Percentiles rank a stretch among this genome's conserved stretches.
Evolutionary conservation across 1,284 basidiomycete genomes (phyloP).

Genomic region (Pyrrhoderma lamaoense): DNA sequence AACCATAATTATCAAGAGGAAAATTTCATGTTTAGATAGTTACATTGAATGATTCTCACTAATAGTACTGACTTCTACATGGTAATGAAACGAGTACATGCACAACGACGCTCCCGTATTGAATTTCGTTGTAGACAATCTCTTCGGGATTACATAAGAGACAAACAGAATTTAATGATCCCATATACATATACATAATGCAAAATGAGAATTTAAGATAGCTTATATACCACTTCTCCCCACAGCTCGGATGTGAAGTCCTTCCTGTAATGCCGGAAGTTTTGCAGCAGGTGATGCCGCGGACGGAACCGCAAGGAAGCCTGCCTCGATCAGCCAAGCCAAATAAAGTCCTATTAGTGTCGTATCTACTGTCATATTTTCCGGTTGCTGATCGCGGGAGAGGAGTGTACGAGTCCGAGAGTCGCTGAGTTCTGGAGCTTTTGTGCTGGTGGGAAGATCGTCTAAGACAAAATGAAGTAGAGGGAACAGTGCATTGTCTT

Average conservation of each 20-base stretch:
- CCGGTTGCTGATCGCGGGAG: constrained; percentile 33
- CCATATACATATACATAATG: no score
- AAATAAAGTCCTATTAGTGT: constrained; percentile 82
- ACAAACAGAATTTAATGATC: no score
- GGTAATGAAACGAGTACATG: no score
- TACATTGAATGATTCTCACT: no score
- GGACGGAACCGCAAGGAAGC: constrained; percentile 72
- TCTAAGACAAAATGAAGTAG: constrained; percentile 95
- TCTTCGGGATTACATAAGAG: no score
- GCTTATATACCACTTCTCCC: constrained; percentile 38
- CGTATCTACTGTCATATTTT: constrained; percentile 68
- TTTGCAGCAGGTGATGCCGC: constrained; percentile 30
- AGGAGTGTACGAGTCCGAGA: constrained; percentile 71
- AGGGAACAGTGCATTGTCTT: constrained; percentile 97
- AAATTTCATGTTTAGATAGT: no score
- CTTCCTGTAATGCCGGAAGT: constrained; percentile 37
- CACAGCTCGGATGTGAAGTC: constrained; percentile 33
- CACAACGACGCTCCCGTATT: no score
- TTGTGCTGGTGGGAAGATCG: constrained; percentile 94
- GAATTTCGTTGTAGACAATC: no score
- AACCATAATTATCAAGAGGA: no score
- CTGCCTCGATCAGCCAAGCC: constrained; percentile 88
- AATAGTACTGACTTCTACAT: no score
- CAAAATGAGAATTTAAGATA: no score
- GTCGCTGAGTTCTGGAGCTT: constrained; percentile 89